These are phyloP conservation scores for Mikania micrantha DNA, from an alignment of 129 eudicot species.

Conservation along the genomic window DNA sequence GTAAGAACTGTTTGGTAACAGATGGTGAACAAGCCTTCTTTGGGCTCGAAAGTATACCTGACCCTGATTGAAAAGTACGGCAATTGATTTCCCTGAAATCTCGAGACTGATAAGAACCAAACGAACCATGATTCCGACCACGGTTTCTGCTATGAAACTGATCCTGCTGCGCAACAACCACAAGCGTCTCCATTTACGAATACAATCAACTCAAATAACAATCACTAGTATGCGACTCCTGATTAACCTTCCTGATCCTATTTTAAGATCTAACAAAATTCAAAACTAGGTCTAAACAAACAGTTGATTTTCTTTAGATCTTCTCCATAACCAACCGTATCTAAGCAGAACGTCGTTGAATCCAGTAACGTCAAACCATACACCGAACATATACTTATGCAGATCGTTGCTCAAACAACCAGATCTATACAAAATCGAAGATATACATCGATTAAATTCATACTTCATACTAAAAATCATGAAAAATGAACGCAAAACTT, in stretches of 20 bases:
- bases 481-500: neutral
- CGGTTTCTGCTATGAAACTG: conserved; percentile 41
- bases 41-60: conserved; percentile 54
- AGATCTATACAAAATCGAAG: conserved; percentile 42
- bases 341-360: conserved; percentile 51
- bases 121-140: conserved; percentile 28
- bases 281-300: conserved; percentile 13
- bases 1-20: conserved; percentile 12
- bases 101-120: conserved; percentile 14
- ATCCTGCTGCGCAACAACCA: conserved; percentile 54
- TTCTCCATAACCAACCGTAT: conserved; percentile 76
- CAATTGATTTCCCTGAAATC: conserved; percentile 55
- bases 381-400: conserved; percentile 39
- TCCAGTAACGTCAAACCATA: conserved; percentile 31
- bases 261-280: conserved; percentile 4
- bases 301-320: conserved; percentile 32
- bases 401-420: conserved; percentile 30
- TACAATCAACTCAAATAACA: conserved; percentile 9
- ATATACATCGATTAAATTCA: conserved; percentile 7
- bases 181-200: conserved; percentile 64
- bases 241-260: neutral
- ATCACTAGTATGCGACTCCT: neutral
- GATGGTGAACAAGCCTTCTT: conserved; percentile 20
- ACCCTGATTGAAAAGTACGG: conserved; percentile 64
- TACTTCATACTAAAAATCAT: neutral